A percentile compares a stretch with the other conserved stretches of the same genome.
Evolutionary conservation across 176 grass and related monocot genomes (phyloP).

Genomic region (Tillandsia leiboldiana): DNA sequence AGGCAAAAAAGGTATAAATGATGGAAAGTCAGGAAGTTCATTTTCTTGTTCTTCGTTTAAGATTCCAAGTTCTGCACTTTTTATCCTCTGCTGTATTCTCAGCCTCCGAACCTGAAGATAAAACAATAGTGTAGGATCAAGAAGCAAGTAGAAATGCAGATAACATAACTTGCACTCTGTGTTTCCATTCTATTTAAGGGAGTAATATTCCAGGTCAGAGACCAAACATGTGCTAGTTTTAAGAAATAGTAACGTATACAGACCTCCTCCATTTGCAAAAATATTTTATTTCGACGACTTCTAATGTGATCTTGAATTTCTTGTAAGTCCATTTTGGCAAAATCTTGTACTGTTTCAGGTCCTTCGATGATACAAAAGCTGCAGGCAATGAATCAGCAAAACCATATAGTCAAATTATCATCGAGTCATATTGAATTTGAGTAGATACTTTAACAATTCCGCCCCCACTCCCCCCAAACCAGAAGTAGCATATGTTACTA

Average conservation of each 20-base stretch:
- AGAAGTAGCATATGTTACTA: too few relatives aligned
- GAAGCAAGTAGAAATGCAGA: background rate
- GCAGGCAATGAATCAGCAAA: slow-evolving; percentile 1
- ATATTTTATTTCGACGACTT: slow-evolving; percentile 97
- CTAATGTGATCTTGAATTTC: slow-evolving; percentile 94
- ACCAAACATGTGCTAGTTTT: background rate
- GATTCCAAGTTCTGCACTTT: slow-evolving; percentile 86
- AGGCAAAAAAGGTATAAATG: slow-evolving; percentile 95
- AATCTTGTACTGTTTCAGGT: slow-evolving; percentile 95
- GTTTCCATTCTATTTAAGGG: background rate
- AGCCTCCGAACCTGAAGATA: slow-evolving; percentile 68
- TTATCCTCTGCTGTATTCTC: slow-evolving; percentile 99
- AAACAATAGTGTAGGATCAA: background rate
- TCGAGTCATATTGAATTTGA: too few relatives aligned
- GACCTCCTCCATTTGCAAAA: slow-evolving; percentile 99
- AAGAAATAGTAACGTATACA: slow-evolving; percentile 19
- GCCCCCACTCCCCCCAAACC: too few relatives aligned
- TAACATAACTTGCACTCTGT: background rate
- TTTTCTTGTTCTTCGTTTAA: slow-evolving; percentile 58
- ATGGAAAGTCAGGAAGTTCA: slow-evolving; percentile 97
- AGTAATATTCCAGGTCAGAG: background rate
- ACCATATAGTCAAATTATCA: too few relatives aligned
- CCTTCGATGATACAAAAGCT: slow-evolving; percentile 99
- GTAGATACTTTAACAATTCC: too few relatives aligned
- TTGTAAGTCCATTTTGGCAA: slow-evolving; percentile 81